Conservation (phyloP, 106 monocot genomes). For the Platanthera zijinensis region DNA sequence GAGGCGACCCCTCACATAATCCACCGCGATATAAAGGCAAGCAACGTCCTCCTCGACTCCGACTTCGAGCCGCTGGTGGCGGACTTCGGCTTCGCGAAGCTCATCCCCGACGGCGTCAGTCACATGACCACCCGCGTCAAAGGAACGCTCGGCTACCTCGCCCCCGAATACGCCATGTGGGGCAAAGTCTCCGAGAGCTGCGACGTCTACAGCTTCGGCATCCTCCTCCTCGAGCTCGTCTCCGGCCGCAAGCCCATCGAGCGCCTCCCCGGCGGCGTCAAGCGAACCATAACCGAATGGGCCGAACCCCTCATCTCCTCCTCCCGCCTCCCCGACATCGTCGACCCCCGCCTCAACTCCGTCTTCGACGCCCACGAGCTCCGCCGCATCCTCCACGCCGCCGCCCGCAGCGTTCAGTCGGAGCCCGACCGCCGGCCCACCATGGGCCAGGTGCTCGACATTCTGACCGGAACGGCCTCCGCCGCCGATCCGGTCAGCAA, state of each 20-base stretch:
- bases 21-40: constrained; percentile 65
- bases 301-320: constrained; percentile 32
- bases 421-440: constrained; percentile 31
- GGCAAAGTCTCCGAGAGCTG: constrained; percentile 41
- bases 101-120: constrained; percentile 40
- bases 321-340: constrained; percentile 18
- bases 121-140: constrained; percentile 38
- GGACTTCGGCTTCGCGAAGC: constrained; percentile 63
- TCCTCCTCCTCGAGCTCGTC: constrained; percentile 44
- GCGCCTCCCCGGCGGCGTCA: constrained; percentile 18
- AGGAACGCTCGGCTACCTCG: constrained; percentile 46
- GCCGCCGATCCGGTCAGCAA: neutral
- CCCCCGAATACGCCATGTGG: constrained; percentile 57
- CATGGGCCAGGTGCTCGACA: constrained; percentile 23
- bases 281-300: constrained; percentile 44
- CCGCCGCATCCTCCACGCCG: constrained; percentile 19
- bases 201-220: constrained; percentile 53
- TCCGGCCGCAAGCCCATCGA: constrained; percentile 55
- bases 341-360: constrained; percentile 22
- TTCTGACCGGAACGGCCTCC: neutral
- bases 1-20: constrained; percentile 44
- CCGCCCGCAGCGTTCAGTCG: constrained; percentile 25
- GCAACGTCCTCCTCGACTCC: constrained; percentile 60
- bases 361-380: constrained; percentile 26
- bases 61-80: constrained; percentile 47